Percentiles rank a stretch among this genome's conserved stretches.
Evolutionary conservation across 371 early-diverging fungal genomes (phyloP).

Genomic region (Fennellomyces sp.): DNA sequence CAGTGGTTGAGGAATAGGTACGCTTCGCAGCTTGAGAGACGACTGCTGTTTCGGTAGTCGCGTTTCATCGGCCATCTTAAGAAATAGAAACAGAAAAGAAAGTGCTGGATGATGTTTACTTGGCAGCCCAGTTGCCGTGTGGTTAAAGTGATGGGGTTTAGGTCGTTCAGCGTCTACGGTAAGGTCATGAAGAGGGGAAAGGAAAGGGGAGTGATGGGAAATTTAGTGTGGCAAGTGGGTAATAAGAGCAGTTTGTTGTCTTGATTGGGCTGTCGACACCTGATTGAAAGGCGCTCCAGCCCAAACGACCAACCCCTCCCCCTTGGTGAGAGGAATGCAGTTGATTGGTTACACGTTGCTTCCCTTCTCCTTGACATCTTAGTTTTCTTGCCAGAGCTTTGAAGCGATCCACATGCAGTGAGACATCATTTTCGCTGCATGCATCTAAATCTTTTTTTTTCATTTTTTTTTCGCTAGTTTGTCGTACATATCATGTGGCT

Average conservation of each 20-base stretch:
- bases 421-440: too few relatives aligned
- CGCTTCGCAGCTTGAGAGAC: slow-evolving; percentile 28
- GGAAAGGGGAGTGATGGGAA: slow-evolving; percentile 1
- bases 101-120: not conserved
- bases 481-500: too few relatives aligned
- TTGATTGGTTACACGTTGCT: too few relatives aligned
- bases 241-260: not conserved
- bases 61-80: not conserved
- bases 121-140: too few relatives aligned
- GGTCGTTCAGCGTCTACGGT: too few relatives aligned
- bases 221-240: not conserved
- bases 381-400: too few relatives aligned
- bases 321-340: too few relatives aligned
- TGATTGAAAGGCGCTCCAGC: not conserved
- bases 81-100: not conserved
- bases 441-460: too few relatives aligned
- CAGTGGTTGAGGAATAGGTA: slow-evolving; percentile 47
- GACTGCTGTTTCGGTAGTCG: not conserved
- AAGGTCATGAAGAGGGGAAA: not conserved
- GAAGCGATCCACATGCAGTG: too few relatives aligned
- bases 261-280: slow-evolving; percentile 4
- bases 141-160: too few relatives aligned
- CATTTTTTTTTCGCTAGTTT: too few relatives aligned
- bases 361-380: too few relatives aligned
- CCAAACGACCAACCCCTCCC: not conserved